Conservation (phyloP, 768 basidiomycete genomes). For the Collybiopsis confluens region DNA sequence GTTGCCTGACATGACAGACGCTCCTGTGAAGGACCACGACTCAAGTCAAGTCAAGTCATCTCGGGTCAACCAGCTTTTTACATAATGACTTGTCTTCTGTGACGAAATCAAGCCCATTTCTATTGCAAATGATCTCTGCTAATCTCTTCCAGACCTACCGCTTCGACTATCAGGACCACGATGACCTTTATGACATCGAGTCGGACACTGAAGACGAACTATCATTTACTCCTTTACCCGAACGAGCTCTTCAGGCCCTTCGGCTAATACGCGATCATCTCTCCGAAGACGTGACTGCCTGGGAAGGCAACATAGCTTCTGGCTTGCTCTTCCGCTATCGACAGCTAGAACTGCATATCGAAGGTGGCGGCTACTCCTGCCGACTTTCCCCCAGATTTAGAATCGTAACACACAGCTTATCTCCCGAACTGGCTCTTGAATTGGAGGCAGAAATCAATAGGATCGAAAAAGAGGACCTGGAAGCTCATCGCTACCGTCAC, state of each 20-base stretch:
- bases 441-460: conserved; percentile 2
- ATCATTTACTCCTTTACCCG: background rate
- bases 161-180: background rate
- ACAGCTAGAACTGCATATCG: conserved; percentile 1
- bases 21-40: too few species aligned
- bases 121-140: conserved; percentile 13
- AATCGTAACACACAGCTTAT: background rate
- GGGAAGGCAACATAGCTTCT: background rate
- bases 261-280: conserved; percentile 4
- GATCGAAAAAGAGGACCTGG: conserved; percentile 3
- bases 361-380: conserved; percentile 2
- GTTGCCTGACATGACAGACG: too few species aligned
- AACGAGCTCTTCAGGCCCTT: background rate
- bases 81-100: too few species aligned
- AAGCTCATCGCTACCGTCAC: background rate
- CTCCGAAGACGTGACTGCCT: background rate
- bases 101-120: too few species aligned
- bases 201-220: conserved; percentile 2
- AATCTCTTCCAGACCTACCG: background rate
- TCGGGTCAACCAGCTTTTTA: background rate
- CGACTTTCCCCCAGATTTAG: background rate
- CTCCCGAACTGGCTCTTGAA: too few species aligned
- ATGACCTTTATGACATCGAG: background rate
- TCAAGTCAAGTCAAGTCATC: background rate
- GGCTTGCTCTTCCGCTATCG: background rate